Base-by-base conservation (phyloP, 2,329 filamentous ascomycete genomes). In the Nothophoma quercina region DNA sequence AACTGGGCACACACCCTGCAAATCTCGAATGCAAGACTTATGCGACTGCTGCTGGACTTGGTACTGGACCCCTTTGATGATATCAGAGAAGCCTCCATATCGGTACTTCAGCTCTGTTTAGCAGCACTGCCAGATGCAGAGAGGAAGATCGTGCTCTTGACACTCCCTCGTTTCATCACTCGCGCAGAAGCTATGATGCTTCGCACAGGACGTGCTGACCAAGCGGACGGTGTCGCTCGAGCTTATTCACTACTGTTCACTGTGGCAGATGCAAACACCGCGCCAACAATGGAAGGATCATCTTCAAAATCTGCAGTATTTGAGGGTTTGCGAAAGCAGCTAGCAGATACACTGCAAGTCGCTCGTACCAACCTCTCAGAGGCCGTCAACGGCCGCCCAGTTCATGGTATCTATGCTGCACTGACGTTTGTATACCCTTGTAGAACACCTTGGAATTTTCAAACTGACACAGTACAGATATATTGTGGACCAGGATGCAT, bases 1-100 rank as follows among this genome's bases (percentile, higher is more conserved):
- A 74, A 72, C 26, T 86, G 84, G 83, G 75, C 77, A 4, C 78
- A 81, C 51, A 67, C 75, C 16, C 51, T 83, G 10, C 69, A 76
- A 2, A 70, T 85, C 4, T 73, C 82, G 15, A 74, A 70, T 42
- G 9, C 39, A 1, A 58, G 60, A 3, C 43, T 88, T 77, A 74
- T 85, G 9, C 81, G 88, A 39, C 79, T 87, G 4, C 77, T 98
- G 6, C 77, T 93, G 12, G 91, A 96, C 70, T 83, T 96, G 18
- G 75, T 96, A 7, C 80, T 96, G 68, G 90, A 99, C 64, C 91
- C 93, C 0, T 99, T 96, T 66, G 95, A 98, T 51, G 95, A 99
- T 72, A 89, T 98, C 4, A 83, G 93, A 60, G 85, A 77, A 38
- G 76, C 74, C 1, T 76, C 84, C 7, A 72, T 81, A 12, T 69